Evolutionary conservation across 805 yeast species (phyloP).

Genomic region (Lipomyces starkeyi): DNA sequence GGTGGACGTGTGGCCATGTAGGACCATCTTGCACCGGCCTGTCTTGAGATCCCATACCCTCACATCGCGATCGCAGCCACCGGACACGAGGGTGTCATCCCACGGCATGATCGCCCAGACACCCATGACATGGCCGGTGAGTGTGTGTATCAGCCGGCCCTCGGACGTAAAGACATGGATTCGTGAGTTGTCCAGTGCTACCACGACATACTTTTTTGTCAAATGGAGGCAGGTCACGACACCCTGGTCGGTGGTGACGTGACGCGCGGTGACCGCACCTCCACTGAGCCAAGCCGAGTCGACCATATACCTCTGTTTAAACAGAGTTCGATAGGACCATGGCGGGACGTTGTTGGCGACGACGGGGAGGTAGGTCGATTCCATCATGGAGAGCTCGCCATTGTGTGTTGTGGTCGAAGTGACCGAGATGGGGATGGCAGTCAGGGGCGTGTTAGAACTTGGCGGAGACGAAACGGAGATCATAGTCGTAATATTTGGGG

Average conservation of each 20-base stretch:
- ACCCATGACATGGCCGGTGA: conserved; percentile 97
- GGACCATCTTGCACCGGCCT: conserved; percentile 83
- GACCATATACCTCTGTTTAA: conserved; percentile 50
- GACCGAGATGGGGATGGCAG: conserved; percentile 16
- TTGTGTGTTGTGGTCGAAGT: conserved; percentile 20
- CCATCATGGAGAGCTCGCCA: conserved; percentile 35
- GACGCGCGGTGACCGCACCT: conserved; percentile 51
- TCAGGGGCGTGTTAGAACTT: conserved; percentile 17
- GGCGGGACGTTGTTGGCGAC: conserved; percentile 45
- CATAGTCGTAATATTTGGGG: neutral
- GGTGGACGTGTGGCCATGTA: conserved; percentile 92
- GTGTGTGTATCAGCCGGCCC: conserved; percentile 69
- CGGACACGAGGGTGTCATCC: conserved; percentile 89
- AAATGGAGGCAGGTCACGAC: conserved; percentile 51
- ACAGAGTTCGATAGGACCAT: conserved; percentile 48
- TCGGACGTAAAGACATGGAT: conserved; percentile 51
- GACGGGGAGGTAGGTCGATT: conserved; percentile 46
- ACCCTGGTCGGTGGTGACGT: conserved; percentile 46
- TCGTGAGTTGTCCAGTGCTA: conserved; percentile 53
- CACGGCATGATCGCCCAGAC: conserved; percentile 95
- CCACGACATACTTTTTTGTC: conserved; percentile 48
- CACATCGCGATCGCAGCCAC: conserved; percentile 95
- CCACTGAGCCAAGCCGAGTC: conserved; percentile 51
- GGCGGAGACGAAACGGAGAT: conserved; percentile 28
- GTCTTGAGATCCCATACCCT: conserved; percentile 92